Evolutionary conservation across 148 eudicot species (phyloP).

Genomic region (Persicaria maculosa): DNA sequence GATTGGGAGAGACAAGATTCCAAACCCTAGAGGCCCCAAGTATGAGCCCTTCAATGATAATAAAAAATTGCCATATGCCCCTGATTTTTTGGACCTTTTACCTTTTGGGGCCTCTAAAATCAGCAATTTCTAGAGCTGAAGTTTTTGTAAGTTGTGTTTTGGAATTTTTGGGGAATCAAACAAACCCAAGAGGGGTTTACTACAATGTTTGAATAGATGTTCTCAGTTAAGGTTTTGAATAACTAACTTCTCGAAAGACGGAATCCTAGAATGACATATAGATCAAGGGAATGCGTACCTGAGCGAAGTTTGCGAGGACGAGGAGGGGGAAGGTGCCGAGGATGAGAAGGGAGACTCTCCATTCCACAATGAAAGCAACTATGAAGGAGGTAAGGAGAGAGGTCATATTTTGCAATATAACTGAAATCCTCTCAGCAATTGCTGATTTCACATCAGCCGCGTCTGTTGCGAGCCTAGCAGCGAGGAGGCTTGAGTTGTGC

Average conservation of each 20-base stretch:
- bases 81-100: background rate
- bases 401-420: slow-evolving; percentile 93
- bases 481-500: slow-evolving; percentile 94
- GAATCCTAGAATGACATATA: background rate
- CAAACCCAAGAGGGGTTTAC: background rate
- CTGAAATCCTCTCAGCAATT: slow-evolving; percentile 98
- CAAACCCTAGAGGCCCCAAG: background rate
- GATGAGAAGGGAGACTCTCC: slow-evolving; percentile 98
- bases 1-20: slow-evolving; percentile 9
- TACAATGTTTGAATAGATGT: no score
- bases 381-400: slow-evolving; percentile 96
- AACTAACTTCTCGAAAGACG: background rate
- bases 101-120: background rate
- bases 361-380: slow-evolving; percentile 92
- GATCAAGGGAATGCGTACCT: slow-evolving; percentile 38
- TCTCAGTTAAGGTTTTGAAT: no score
- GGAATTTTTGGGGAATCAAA: background rate
- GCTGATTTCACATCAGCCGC: slow-evolving; percentile 98
- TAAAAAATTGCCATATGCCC: background rate
- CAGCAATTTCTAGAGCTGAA: background rate
- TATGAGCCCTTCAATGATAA: background rate
- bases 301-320: slow-evolving; percentile 97
- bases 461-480: slow-evolving; percentile 87
- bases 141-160: background rate
- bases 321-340: slow-evolving; percentile 96